phyloP scores from a whole-genome alignment of 768 basidiomycete genomes.

The Exsudoporus frostii region DNA sequence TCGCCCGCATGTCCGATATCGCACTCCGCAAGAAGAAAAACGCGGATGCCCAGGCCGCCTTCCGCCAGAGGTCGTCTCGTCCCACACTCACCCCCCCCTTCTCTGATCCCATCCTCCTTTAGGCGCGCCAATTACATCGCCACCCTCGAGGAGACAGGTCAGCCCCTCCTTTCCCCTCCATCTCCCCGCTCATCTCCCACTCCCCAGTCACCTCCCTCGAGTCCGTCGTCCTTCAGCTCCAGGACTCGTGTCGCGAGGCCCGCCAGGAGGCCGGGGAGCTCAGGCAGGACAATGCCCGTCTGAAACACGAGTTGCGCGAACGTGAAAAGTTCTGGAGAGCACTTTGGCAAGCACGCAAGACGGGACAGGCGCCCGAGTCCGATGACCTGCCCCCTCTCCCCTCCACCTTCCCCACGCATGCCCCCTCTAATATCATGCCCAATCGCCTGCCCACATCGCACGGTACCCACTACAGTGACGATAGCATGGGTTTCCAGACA shows the following conservation, averaged over 20 bases:
- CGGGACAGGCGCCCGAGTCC: conserved; percentile 46
- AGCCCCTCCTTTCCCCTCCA: conserved; percentile 4
- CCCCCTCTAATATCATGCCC: conserved; percentile 31
- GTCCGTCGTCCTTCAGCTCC: conserved; percentile 78
- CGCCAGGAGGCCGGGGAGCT: conserved; percentile 59
- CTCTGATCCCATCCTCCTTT: conserved; percentile 22
- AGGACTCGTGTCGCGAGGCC: conserved; percentile 74
- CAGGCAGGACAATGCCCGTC: conserved; percentile 60
- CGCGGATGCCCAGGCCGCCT: conserved; percentile 85
- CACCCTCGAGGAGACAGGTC: conserved; percentile 80
- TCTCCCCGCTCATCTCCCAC: conserved; percentile 15
- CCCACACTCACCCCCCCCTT: not conserved
- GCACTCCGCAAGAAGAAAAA: conserved; percentile 85
- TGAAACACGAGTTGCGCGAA: conserved; percentile 63
- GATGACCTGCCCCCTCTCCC: conserved; percentile 53
- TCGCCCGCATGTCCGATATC: conserved; percentile 55
- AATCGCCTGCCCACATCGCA: conserved; percentile 40
- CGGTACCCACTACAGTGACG: conserved; percentile 36
- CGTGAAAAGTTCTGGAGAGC: conserved; percentile 73
- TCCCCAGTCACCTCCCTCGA: conserved; percentile 73
- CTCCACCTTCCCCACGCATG: conserved; percentile 38
- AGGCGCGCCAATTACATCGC: conserved; percentile 81
- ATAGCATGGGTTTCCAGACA: conserved; percentile 48
- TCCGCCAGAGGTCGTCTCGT: conserved; percentile 52
- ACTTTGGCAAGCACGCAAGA: conserved; percentile 64